A percentile compares a stretch with the other conserved stretches of the same genome.
Conservation (phyloP, 257 asterid genomes). For the Ajuga chamaepitys region DNA sequence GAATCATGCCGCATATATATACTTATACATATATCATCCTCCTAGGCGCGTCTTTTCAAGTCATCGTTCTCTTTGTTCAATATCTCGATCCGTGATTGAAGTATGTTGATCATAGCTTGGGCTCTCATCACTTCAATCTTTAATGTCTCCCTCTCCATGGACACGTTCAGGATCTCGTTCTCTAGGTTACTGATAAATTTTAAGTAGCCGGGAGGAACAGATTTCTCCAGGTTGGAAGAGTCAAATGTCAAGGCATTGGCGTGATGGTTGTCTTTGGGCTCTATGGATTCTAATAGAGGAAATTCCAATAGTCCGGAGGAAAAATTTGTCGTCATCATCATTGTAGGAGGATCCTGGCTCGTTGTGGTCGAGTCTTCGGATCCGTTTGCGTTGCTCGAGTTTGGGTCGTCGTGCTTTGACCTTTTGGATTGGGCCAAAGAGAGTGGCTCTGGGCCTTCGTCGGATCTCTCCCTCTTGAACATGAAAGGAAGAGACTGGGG, state of each 20-base stretch:
- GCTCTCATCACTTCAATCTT: conserved; percentile 97
- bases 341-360: conserved; percentile 58
- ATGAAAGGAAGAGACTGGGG: conserved; percentile 36
- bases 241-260: conserved; percentile 44
- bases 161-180: conserved; percentile 67
- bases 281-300: conserved; percentile 50
- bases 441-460: conserved; percentile 52
- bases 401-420: conserved; percentile 67
- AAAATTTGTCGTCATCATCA: conserved; percentile 60
- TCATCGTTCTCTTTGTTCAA: conserved; percentile 67
- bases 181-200: conserved; percentile 82
- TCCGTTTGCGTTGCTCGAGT: conserved; percentile 82
- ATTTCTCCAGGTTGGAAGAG: conserved; percentile 85
- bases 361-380: conserved; percentile 95
- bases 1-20: conserved; percentile 8
- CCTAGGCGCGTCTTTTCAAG: conserved; percentile 30
- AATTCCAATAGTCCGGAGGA: conserved; percentile 58
- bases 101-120: conserved; percentile 84
- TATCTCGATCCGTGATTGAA: conserved; percentile 63
- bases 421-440: conserved; percentile 61
- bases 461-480: conserved; percentile 85
- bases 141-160: conserved; percentile 83
- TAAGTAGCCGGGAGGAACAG: conserved; percentile 89
- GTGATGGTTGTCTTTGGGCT: conserved; percentile 50
- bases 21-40: not conserved